Conservation (phyloP, 768 basidiomycete genomes). For the Leucosporidium scottii region DNA sequence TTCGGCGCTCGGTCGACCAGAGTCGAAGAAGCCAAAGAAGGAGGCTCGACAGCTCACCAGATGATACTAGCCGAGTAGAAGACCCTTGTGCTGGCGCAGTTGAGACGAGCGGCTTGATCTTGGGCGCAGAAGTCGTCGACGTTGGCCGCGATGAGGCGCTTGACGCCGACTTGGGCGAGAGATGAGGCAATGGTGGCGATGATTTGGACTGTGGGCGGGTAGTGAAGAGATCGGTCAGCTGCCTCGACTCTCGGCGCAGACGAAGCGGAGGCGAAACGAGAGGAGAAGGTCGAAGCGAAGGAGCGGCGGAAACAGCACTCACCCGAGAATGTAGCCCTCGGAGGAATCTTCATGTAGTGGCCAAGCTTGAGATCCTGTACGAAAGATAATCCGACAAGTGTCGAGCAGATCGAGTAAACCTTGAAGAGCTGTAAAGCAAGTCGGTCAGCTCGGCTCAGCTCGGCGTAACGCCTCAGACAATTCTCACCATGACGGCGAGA, state of each 20-base stretch:
- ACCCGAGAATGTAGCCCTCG: slow-evolving; percentile 71
- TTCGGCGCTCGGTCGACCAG: background rate
- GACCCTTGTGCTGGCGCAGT: slow-evolving; percentile 76
- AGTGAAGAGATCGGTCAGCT: too few relatives aligned
- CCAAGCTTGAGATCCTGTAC: slow-evolving; percentile 80
- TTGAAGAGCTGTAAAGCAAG: slow-evolving; percentile 58
- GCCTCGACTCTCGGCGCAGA: too few relatives aligned
- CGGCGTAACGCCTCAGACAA: background rate
- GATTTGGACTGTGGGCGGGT: slow-evolving; percentile 36
- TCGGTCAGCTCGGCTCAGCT: background rate
- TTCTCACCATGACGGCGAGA: slow-evolving; percentile 67
- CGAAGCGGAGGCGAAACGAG: background rate
- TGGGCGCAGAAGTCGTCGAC: slow-evolving; percentile 46
- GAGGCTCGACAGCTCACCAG: slow-evolving; percentile 55
- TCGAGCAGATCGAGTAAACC: slow-evolving; percentile 70
- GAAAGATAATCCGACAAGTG: slow-evolving; percentile 65
- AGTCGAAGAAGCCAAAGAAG: background rate
- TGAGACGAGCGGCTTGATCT: slow-evolving; percentile 41
- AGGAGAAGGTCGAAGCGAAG: background rate
- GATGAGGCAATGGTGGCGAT: slow-evolving; percentile 40
- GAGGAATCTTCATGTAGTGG: slow-evolving; percentile 94
- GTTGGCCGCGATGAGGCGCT: slow-evolving; percentile 42
- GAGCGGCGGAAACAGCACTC: slow-evolving; percentile 5
- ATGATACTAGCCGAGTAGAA: slow-evolving; percentile 84
- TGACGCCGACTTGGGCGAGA: slow-evolving; percentile 45